Evolutionary conservation across 805 yeast species (phyloP).

Genomic region (Gaillardinia entomophila): DNA sequence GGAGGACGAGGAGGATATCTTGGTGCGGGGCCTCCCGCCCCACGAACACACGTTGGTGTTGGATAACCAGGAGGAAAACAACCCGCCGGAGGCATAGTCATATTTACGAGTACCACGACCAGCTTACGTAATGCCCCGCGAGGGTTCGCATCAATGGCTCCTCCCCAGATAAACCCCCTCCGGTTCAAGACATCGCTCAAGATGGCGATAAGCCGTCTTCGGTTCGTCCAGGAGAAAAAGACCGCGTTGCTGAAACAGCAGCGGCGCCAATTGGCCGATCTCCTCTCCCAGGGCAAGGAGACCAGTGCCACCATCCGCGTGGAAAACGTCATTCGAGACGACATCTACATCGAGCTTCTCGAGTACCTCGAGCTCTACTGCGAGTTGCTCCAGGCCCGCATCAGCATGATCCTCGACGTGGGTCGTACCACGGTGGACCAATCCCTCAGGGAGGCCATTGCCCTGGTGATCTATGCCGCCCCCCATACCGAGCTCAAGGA

Average conservation of each 20-base stretch:
- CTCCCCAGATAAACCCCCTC: conserved; percentile 24
- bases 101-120: not conserved
- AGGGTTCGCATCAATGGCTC: not conserved
- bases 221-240: conserved; percentile 69
- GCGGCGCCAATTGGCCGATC: conserved; percentile 64
- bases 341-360: conserved; percentile 68
- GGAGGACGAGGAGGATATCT: conserved; percentile 31
- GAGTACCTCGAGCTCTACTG: conserved; percentile 79
- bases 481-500: conserved; percentile 76
- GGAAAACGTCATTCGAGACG: conserved; percentile 80
- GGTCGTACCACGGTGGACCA: conserved; percentile 42
- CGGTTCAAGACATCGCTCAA: conserved; percentile 43
- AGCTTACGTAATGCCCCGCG: not conserved
- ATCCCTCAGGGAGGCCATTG: conserved; percentile 71
- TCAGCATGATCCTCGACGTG: conserved; percentile 49
- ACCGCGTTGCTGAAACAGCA: conserved; percentile 71
- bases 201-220: conserved; percentile 66
- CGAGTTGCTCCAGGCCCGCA: conserved; percentile 72
- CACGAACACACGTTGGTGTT: conserved; percentile 37
- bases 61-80: conserved; percentile 5
- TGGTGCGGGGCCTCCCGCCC: conserved; percentile 30
- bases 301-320: conserved; percentile 79
- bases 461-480: conserved; percentile 62
- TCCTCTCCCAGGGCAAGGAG: conserved; percentile 65
- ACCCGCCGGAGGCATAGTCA: not conserved